Evolutionary conservation across 768 basidiomycete genomes (phyloP), one percentile per base, ranked within the genome.

Genomic region (Lepiota subincarnata): DNA sequence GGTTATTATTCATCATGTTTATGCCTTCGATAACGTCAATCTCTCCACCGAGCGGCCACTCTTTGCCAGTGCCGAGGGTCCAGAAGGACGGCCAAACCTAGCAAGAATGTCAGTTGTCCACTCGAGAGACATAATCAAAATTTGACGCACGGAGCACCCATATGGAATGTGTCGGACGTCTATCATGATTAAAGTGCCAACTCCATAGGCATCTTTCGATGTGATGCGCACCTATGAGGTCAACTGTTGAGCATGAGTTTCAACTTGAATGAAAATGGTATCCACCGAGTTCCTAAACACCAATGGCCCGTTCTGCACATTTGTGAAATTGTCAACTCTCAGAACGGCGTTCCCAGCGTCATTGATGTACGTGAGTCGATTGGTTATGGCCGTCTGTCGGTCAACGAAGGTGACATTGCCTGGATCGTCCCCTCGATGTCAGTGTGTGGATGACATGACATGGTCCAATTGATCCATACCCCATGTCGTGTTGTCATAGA

Each of bases 11-110:
- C 68, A 84, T 80, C 47, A 78, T 60, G 68, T 96, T 94, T 57
- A 94, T 89, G 8, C 82, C 87, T 66, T 95, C 93, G 51, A 94
- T 82, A 28, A 90, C 87, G 60, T 80, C 79, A 34, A 80, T 79
- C 63, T 80, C 78, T 36, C 79, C 79, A 6, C 68, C 69, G 6
- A 62, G 50, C 3, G 79, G 79, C 79, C 77, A 79, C 34, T 59
- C 57, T 18, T 65, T 62, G 18, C 70, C 68, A n/a, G 68, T 66
- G 28, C 73, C 70, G 35, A 69, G 66, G 14, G 75, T 78, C 77
- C 77, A 80, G 55, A 79, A 76, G 4, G 75, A 66, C 1, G 76
- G 77, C 77, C 76, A 79, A 1, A 77, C 74, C 75, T 76, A 24
- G 13, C 20, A 20, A 14, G 12, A 37, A 38, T 37, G 31, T 22